Conservation (phyloP, 2,329 filamentous ascomycete genomes). For the Fusarium torulosum region DNA sequence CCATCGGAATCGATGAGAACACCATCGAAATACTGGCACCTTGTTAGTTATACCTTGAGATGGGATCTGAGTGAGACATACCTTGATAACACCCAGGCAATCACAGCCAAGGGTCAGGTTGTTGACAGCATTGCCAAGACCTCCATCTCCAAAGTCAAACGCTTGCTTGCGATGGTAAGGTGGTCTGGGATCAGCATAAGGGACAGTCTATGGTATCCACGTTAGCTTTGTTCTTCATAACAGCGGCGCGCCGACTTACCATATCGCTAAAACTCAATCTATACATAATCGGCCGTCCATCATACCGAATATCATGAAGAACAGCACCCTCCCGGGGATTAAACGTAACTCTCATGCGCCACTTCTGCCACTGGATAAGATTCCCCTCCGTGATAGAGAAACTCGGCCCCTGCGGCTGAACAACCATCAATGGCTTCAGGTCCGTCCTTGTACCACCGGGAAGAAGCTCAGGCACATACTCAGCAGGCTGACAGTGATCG, state of each 20-base stretch:
- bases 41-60: neutral
- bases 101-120: conserved; percentile 76
- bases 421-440: conserved; percentile 68
- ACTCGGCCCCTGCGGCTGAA: conserved; percentile 55
- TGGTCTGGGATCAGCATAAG: conserved; percentile 73
- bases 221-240: neutral
- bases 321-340: conserved; percentile 77
- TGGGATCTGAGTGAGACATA: neutral
- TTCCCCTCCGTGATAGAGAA: conserved; percentile 59
- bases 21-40: conserved; percentile 54
- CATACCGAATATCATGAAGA: conserved; percentile 76
- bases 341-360: conserved; percentile 76
- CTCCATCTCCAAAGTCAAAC: conserved; percentile 78
- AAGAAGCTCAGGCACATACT: conserved; percentile 59
- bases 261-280: conserved; percentile 76
- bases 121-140: conserved; percentile 73
- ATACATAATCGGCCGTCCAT: conserved; percentile 74
- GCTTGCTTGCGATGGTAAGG: conserved; percentile 75
- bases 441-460: conserved; percentile 59
- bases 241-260: conserved; percentile 53
- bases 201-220: conserved; percentile 57
- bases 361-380: conserved; percentile 71
- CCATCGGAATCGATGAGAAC: conserved; percentile 50
- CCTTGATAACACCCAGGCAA: conserved; percentile 72
- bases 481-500: conserved; percentile 52